Conservation (phyloP, 2,329 filamentous ascomycete genomes). For the Rosellinia necatrix region DNA sequence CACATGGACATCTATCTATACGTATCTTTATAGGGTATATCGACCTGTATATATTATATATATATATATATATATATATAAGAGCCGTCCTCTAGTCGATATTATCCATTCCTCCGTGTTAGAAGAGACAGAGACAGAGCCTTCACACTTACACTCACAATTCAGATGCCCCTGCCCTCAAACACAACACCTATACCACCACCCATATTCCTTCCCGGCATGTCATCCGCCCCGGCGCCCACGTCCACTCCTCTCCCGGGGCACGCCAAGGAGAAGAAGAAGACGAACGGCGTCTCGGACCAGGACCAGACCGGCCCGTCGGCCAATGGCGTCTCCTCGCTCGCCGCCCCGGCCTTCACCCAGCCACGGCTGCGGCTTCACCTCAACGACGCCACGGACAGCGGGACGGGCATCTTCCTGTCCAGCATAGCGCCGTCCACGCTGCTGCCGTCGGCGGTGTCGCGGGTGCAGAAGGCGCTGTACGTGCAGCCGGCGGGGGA, state of each 20-base stretch:
- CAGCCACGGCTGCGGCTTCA: conserved; percentile 64
- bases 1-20: no score
- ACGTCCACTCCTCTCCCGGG: conserved; percentile 12
- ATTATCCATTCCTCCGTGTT: no score
- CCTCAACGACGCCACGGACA: conserved; percentile 61
- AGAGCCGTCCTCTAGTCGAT: no score
- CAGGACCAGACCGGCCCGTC: neutral
- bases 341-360: conserved; percentile 40
- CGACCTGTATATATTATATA: no score
- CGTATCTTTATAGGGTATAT: neutral
- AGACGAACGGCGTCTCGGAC: neutral
- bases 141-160: no score
- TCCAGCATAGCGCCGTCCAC: conserved; percentile 63
- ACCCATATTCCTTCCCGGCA: no score
- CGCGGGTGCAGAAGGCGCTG: conserved; percentile 71
- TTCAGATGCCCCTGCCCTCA: conserved; percentile 38
- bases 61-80: no score
- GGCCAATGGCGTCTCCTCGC: neutral
- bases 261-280: conserved; percentile 5
- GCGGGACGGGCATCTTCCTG: conserved; percentile 71
- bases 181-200: conserved; percentile 33
- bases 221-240: conserved; percentile 28
- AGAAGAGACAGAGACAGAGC: no score
- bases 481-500: conserved; percentile 55
- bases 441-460: conserved; percentile 66